Conservation (phyloP, 306 rosid genomes). For the Datisca glomerata region DNA sequence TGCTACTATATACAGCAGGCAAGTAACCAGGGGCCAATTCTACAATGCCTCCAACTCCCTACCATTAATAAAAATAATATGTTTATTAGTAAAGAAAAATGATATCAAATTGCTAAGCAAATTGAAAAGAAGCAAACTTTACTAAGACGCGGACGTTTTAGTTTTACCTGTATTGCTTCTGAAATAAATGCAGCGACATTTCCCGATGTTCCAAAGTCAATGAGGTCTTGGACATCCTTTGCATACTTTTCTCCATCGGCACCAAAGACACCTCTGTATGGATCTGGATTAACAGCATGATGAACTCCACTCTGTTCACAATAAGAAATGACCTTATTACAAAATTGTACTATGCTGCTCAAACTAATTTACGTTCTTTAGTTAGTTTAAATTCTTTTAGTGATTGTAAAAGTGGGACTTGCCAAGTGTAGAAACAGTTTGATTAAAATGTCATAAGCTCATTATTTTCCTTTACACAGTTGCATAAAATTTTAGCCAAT, state of each 20-base stretch:
- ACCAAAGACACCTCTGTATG: slow-evolving; percentile 92
- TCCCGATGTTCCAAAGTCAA: slow-evolving; percentile 81
- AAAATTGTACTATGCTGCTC: too few relatives aligned
- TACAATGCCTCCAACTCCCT: slow-evolving; percentile 95
- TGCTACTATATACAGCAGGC: slow-evolving; percentile 40
- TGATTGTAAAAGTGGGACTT: too few relatives aligned
- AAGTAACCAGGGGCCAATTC: slow-evolving; percentile 90
- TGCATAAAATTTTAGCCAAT: too few relatives aligned
- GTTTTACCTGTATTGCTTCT: slow-evolving; percentile 77
- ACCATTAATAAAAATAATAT: not conserved
- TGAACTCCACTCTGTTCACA: slow-evolving; percentile 69
- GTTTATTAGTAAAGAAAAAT: too few relatives aligned
- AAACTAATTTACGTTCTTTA: too few relatives aligned
- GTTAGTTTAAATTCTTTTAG: too few relatives aligned
- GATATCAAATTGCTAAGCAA: too few relatives aligned
- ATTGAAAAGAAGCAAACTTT: too few relatives aligned
- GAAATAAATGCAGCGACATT: slow-evolving; percentile 70
- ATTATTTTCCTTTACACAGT: too few relatives aligned
- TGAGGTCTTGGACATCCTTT: slow-evolving; percentile 64
- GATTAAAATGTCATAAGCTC: too few relatives aligned
- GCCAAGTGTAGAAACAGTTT: too few relatives aligned
- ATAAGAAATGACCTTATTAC: not conserved
- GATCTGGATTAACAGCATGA: slow-evolving; percentile 86
- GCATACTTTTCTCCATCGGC: slow-evolving; percentile 83
- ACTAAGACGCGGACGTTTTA: too few relatives aligned